Percentiles rank a stretch among this genome's conserved stretches.
These are phyloP conservation scores for Mortierella sp. DNA, from an alignment of 371 early-diverging fungal species.

Conservation along the genomic window DNA sequence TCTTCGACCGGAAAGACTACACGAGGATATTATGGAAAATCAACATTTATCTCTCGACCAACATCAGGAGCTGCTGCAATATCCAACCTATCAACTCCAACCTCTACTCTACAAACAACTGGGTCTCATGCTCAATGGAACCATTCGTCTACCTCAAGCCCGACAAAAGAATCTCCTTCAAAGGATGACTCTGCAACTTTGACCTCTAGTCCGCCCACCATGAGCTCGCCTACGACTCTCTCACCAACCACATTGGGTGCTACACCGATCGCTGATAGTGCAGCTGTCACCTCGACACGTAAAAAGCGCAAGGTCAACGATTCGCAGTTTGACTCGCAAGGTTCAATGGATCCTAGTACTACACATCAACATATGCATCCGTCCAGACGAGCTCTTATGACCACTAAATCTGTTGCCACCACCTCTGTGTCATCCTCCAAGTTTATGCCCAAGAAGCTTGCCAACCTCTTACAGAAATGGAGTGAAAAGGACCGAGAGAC, in stretches of 20 bases:
- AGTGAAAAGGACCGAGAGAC: conserved; percentile 34
- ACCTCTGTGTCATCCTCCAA: conserved; percentile 16
- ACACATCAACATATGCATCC: conserved; percentile 37
- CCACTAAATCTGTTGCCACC: conserved; percentile 4
- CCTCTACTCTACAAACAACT: neutral
- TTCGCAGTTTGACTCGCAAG: too few relatives aligned
- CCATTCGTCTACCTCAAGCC: too few relatives aligned
- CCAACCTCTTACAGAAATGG: conserved; percentile 44
- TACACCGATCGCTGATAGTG: neutral
- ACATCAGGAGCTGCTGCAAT: neutral
- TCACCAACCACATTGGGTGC: neutral
- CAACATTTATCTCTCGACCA: neutral
- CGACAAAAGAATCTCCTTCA: too few relatives aligned
- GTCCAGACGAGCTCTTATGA: conserved; percentile 31
- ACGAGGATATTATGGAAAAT: neutral
- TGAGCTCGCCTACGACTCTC: neutral
- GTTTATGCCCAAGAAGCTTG: conserved; percentile 46
- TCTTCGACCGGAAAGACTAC: neutral
- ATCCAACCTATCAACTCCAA: neutral
- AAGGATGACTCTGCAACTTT: too few relatives aligned
- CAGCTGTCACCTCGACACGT: neutral
- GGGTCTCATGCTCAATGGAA: too few relatives aligned
- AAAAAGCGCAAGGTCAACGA: conserved; percentile 29
- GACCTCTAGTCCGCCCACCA: neutral
- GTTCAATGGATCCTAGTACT: neutral